Percentiles rank a stretch among this genome's conserved stretches.
Conservation (phyloP, 2,329 filamentous ascomycete species). For the Venturia nashicola region DNA sequence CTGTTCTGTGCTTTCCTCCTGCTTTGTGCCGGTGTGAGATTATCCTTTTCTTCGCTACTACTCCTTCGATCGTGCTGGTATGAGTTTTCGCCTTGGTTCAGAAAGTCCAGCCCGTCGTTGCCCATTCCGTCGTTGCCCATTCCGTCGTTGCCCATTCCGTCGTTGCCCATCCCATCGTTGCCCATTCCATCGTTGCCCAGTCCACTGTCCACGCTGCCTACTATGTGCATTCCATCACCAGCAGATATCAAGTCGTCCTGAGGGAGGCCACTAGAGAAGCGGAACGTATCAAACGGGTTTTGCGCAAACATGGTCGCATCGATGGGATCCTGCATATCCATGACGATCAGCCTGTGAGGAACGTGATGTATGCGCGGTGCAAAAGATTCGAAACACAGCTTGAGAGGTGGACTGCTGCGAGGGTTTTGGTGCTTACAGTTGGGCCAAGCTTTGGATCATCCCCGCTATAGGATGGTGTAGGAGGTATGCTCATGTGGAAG, state of each 20-base stretch:
- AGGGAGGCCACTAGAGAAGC: slow-evolving; percentile 10
- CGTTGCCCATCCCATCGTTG: slow-evolving; percentile 5
- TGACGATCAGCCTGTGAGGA: background rate
- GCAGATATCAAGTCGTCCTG: slow-evolving; percentile 5
- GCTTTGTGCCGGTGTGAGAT: slow-evolving; percentile 37
- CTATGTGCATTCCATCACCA: slow-evolving; percentile 12
- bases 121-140: slow-evolving; percentile 5
- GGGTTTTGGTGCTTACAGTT: slow-evolving; percentile 4
- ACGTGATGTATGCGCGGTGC: background rate
- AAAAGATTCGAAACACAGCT: background rate
- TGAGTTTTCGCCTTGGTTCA: slow-evolving; percentile 17
- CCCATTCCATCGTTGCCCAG: slow-evolving; percentile 19
- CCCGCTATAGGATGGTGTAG: slow-evolving; percentile 6
- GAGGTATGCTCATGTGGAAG: slow-evolving; percentile 1
- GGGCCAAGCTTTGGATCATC: slow-evolving; percentile 4
- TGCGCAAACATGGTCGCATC: slow-evolving; percentile 14
- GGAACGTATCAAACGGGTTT: slow-evolving; percentile 12
- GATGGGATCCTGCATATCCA: slow-evolving; percentile 16
- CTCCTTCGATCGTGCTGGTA: slow-evolving; percentile 19
- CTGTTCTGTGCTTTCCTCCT: slow-evolving; percentile 58
- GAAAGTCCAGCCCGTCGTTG: slow-evolving; percentile 4
- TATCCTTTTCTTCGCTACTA: slow-evolving; percentile 35
- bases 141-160: slow-evolving; percentile 22
- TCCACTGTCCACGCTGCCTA: slow-evolving; percentile 31
- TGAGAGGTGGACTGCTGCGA: background rate